Conservation (phyloP, 139 green algal genomes). For the Chloropicon primus region DNA sequence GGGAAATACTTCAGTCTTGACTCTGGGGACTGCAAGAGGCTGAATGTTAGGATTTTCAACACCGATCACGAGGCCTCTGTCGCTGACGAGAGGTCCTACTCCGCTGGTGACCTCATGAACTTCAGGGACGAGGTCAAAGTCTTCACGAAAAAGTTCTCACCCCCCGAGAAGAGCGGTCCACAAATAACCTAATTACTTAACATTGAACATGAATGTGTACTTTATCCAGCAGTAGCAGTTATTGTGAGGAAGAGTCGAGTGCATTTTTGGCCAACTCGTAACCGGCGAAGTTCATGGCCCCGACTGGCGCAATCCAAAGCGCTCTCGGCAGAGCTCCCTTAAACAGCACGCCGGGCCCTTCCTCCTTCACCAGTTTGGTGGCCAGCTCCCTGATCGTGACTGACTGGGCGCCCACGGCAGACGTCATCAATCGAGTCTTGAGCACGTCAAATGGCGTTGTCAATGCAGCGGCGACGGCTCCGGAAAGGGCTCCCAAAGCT, state of each 20-base stretch:
- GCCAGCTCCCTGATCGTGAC: background rate
- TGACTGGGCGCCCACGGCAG: conserved; percentile 2
- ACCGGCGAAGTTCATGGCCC: conserved; percentile 59
- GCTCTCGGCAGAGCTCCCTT: conserved; percentile 44
- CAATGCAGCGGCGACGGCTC: conserved; percentile 31
- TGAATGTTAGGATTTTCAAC: background rate
- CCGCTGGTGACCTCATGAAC: background rate
- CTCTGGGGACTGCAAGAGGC: background rate
- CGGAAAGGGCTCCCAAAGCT: conserved; percentile 36
- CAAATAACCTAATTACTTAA: too few relatives aligned
- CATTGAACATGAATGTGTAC: too few relatives aligned
- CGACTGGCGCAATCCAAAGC: conserved; percentile 52
- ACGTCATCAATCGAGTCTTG: conserved; percentile 60
- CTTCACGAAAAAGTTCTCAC: background rate
- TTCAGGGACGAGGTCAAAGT: background rate
- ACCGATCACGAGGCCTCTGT: background rate
- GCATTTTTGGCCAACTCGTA: conserved; percentile 59
- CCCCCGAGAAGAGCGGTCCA: too few relatives aligned
- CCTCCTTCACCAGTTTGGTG: conserved; percentile 13
- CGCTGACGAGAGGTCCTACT: background rate
- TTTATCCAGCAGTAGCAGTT: too few relatives aligned
- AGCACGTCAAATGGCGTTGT: conserved; percentile 56
- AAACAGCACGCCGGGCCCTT: conserved; percentile 42
- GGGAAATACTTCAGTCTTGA: background rate
- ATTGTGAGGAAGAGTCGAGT: conserved; percentile 9